Evolutionary conservation across 768 basidiomycete genomes (phyloP).

Genomic region (Lepiota venenata): DNA sequence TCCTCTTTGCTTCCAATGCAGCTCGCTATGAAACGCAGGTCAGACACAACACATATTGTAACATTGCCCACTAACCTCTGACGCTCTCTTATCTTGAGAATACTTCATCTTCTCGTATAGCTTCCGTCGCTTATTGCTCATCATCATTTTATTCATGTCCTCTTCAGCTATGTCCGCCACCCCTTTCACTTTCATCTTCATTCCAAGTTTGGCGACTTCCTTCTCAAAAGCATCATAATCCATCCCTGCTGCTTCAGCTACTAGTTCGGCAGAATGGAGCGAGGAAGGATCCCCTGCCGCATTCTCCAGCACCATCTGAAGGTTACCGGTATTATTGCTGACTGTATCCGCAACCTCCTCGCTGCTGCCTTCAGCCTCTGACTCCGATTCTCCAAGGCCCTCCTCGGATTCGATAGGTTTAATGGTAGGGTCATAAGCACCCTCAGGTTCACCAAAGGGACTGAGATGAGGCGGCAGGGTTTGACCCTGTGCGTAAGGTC

Average conservation of each 20-base stretch:
- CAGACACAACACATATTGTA: background rate
- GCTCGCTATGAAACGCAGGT: conserved; percentile 42
- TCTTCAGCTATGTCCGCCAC: conserved; percentile 42
- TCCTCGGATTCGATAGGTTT: conserved; percentile 33
- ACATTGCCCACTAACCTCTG: conserved; percentile 59
- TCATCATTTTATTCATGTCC: conserved; percentile 97
- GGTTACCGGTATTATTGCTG: conserved; percentile 9
- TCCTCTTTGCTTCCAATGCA: conserved; percentile 56
- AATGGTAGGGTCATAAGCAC: conserved; percentile 68
- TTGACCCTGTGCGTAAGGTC: conserved; percentile 80
- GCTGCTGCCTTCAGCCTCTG: conserved; percentile 24
- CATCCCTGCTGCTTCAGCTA: conserved; percentile 85
- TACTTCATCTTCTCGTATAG: conserved; percentile 93
- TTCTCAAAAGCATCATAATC: conserved; percentile 79
- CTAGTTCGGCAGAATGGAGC: conserved; percentile 84
- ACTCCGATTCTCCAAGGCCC: conserved; percentile 30
- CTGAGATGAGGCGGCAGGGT: conserved; percentile 92
- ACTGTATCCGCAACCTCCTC: conserved; percentile 15
- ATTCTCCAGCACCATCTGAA: conserved; percentile 10
- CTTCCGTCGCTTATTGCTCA: conserved; percentile 94
- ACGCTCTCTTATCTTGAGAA: conserved; percentile 69
- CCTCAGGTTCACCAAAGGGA: conserved; percentile 84
- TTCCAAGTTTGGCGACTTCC: conserved; percentile 60
- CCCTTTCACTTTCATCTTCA: conserved; percentile 26
- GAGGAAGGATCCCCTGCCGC: conserved; percentile 52